Conservation (phyloP, 1,284 basidiomycete species). For the Quambalaria eucalypti region DNA sequence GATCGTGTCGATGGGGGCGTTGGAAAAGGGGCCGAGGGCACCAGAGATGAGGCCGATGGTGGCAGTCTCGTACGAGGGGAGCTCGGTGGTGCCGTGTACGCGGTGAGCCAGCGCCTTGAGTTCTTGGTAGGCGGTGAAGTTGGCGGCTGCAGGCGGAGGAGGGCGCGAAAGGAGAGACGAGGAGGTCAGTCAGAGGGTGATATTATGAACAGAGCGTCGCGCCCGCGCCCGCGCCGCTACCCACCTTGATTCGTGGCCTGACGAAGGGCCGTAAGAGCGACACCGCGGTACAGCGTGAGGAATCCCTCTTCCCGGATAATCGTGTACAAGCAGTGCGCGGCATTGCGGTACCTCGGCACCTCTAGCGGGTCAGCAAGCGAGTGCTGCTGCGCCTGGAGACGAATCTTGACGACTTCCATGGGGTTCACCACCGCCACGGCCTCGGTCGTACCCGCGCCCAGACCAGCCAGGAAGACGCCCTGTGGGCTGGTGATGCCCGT, state of each 20-base stretch:
- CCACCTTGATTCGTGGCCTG: constrained; percentile 96
- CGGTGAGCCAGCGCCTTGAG: constrained; percentile 72
- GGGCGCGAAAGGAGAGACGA: not conserved
- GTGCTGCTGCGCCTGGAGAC: constrained; percentile 94
- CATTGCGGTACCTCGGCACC: constrained; percentile 86
- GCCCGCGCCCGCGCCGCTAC: constrained; percentile 21
- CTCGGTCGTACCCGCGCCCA: constrained; percentile 82
- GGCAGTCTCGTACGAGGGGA: constrained; percentile 84
- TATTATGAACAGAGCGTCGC: no score
- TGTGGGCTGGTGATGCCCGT: constrained; percentile 69
- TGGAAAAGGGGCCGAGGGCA: constrained; percentile 90
- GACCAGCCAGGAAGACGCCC: constrained; percentile 70
- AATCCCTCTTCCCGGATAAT: constrained; percentile 89
- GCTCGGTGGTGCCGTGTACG: constrained; percentile 55
- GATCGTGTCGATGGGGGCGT: constrained; percentile 94
- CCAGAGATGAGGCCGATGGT: constrained; percentile 87
- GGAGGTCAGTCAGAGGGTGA: not conserved
- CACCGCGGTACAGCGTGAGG: constrained; percentile 79
- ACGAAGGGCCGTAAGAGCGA: constrained; percentile 76
- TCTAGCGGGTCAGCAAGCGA: constrained; percentile 93
- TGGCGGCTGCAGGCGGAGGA: constrained; percentile 59
- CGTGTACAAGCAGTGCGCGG: constrained; percentile 88
- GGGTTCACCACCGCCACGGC: constrained; percentile 90
- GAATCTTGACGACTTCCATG: constrained; percentile 99
- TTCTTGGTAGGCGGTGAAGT: constrained; percentile 97